A percentile compares a stretch with the other conserved stretches of the same genome.
Conservation (phyloP, 768 basidiomycete genomes). For the Suillus lakei region DNA sequence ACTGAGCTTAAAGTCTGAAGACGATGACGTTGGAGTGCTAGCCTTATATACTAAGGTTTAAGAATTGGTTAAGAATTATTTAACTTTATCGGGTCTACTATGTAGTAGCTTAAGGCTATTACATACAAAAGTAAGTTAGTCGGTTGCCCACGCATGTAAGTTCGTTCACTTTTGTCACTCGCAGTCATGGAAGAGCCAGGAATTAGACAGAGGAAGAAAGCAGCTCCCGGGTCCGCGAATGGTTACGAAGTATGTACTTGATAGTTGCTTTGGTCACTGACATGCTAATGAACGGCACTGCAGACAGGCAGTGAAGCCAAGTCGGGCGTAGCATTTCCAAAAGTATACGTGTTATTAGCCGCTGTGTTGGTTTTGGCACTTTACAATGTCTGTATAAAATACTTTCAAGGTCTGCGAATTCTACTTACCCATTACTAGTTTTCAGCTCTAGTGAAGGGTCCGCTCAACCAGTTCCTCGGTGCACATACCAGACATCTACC, state of each 20-base stretch:
- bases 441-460: constrained; percentile 3
- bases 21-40: too few relatives aligned
- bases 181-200: constrained; percentile 18
- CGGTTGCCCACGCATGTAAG: background rate
- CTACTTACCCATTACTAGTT: constrained; percentile 21
- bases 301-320: constrained; percentile 13
- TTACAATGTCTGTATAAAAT: constrained; percentile 22
- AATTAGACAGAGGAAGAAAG: constrained; percentile 30
- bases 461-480: constrained; percentile 12
- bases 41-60: too few relatives aligned
- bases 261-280: background rate
- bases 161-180: background rate
- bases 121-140: background rate
- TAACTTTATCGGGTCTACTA: too few relatives aligned
- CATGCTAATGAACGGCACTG: background rate
- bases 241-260: background rate
- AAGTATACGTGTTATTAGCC: constrained; percentile 15
- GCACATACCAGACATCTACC: constrained; percentile 14
- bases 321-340: background rate
- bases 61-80: too few relatives aligned
- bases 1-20: too few relatives aligned
- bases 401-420: background rate
- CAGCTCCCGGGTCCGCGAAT: constrained; percentile 6
- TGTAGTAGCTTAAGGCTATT: too few relatives aligned
- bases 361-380: constrained; percentile 15